These are phyloP conservation scores for Lichtheimia corymbifera DNA, from an alignment of 371 early-diverging fungal genomes.

Conservation along the genomic window DNA sequence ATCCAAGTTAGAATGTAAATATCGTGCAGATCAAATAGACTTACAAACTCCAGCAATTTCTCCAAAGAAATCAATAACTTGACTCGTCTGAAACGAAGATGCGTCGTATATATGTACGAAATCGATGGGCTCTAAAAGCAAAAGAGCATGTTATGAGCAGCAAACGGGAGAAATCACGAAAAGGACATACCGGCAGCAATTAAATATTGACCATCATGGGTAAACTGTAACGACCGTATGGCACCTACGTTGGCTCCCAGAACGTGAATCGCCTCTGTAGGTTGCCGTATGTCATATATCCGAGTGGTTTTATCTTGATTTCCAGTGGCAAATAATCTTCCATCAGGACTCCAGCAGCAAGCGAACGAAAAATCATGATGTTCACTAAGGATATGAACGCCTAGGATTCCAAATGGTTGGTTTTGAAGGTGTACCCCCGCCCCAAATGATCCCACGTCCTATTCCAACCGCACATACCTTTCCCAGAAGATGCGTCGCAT, in stretches of 20 bases:
- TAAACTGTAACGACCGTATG: conserved; percentile 75
- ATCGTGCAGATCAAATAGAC: neutral
- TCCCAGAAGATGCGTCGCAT: conserved; percentile 58
- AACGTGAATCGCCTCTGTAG: conserved; percentile 57
- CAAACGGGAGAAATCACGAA: neutral
- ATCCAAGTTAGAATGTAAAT: neutral
- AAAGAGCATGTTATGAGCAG: neutral
- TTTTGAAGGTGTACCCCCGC: neutral
- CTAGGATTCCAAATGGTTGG: conserved; percentile 4
- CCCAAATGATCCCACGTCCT: neutral
- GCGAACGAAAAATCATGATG: conserved; percentile 79
- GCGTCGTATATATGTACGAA: conserved; percentile 78
- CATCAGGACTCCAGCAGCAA: conserved; percentile 80
- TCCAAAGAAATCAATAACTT: conserved; percentile 84
- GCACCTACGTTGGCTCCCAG: conserved; percentile 72
- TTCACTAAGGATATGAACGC: conserved; percentile 24
- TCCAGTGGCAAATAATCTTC: conserved; percentile 75
- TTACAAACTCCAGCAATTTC: conserved; percentile 74
- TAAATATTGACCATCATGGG: conserved; percentile 68
- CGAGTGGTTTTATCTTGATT: conserved; percentile 76
- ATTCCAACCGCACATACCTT: conserved; percentile 24
- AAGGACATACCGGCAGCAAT: conserved; percentile 60
- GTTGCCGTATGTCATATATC: conserved; percentile 78
- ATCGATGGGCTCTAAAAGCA: conserved; percentile 62
- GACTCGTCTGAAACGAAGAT: conserved; percentile 43